Conservation (phyloP, 176 grass and related monocot genomes). For the Microstegium vimineum region DNA sequence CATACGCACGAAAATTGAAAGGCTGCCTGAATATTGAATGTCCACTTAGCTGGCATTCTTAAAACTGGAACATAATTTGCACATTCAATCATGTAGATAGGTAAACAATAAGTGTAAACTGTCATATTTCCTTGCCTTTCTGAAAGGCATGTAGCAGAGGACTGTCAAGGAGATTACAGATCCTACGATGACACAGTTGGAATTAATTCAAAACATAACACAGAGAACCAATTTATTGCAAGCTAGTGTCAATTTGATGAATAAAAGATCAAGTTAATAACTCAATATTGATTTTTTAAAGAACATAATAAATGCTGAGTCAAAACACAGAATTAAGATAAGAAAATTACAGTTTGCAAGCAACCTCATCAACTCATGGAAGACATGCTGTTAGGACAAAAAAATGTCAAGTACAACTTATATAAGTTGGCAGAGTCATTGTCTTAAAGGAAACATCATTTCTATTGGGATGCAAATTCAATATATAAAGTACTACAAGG, state of each 20-base stretch:
- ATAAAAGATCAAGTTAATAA: not conserved
- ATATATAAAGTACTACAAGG: not conserved
- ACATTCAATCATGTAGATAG: not conserved
- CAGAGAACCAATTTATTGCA: not conserved
- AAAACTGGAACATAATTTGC: not conserved
- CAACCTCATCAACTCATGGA: not conserved
- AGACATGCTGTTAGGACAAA: not conserved
- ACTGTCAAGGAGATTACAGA: not conserved
- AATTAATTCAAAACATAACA: not conserved
- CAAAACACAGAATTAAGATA: not conserved
- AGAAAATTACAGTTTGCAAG: not conserved
- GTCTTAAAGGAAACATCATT: not conserved
- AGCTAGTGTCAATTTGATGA: not conserved
- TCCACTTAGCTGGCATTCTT: not conserved
- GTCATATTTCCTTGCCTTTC: not conserved
- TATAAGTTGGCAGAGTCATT: not conserved
- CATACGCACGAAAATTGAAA: not conserved
- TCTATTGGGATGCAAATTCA: not conserved
- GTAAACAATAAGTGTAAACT: not conserved
- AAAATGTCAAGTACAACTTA: not conserved
- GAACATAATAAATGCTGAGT: not conserved
- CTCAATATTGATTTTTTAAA: not conserved
- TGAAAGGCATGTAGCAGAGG: constrained; percentile 2
- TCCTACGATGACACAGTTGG: not conserved
- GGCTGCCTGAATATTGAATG: not conserved